phyloP scores from a whole-genome alignment of 768 basidiomycete species.

The Kwoniella sp. region DNA sequence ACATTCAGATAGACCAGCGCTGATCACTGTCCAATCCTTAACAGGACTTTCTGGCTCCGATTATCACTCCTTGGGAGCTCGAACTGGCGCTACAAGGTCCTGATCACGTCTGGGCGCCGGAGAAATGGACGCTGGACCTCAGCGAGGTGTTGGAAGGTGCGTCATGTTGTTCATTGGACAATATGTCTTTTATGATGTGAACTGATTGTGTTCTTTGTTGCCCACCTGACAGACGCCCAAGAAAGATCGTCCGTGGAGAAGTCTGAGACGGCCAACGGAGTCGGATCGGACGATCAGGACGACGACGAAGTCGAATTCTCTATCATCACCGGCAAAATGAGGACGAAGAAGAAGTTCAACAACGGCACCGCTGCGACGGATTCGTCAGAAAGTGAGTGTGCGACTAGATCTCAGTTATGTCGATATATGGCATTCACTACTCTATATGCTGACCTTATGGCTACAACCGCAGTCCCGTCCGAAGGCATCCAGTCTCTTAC shows the following conservation, averaged over 20 bases:
- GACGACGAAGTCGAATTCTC: slow-evolving; percentile 80
- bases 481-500: slow-evolving; percentile 56
- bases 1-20: neutral
- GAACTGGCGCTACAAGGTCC: slow-evolving; percentile 75
- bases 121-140: slow-evolving; percentile 75
- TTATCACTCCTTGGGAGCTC: slow-evolving; percentile 91
- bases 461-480: slow-evolving; percentile 7
- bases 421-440: too few relatives aligned
- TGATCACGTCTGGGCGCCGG: slow-evolving; percentile 64
- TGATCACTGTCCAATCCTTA: neutral
- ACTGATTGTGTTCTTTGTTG: neutral
- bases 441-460: too few relatives aligned
- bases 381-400: slow-evolving; percentile 17
- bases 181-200: neutral
- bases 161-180: slow-evolving; percentile 1
- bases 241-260: slow-evolving; percentile 13
- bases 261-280: slow-evolving; percentile 1
- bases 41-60: slow-evolving; percentile 86
- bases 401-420: neutral
- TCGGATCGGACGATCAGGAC: slow-evolving; percentile 57
- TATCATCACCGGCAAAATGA: slow-evolving; percentile 79
- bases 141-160: slow-evolving; percentile 57
- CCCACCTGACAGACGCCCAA: slow-evolving; percentile 7
- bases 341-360: slow-evolving; percentile 59
- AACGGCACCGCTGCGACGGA: slow-evolving; percentile 9